Conservation (phyloP, 2,329 filamentous ascomycete genomes). For the Botrytis fabae region DNA sequence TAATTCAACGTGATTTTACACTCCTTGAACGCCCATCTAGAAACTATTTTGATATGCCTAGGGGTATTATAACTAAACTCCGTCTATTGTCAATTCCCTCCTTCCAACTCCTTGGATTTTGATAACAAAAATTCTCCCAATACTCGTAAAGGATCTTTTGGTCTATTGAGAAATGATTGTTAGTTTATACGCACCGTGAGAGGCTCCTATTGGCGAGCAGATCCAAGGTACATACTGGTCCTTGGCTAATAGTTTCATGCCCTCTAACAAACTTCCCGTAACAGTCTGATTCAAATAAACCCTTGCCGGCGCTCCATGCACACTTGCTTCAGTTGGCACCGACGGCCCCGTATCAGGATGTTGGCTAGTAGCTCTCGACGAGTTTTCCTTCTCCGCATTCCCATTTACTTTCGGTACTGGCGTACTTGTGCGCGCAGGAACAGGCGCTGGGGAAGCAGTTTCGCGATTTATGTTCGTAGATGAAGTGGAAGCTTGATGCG, state of each 20-base stretch:
- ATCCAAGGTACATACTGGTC: slow-evolving; percentile 59
- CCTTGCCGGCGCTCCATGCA: slow-evolving; percentile 67
- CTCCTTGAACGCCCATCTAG: slow-evolving; percentile 13
- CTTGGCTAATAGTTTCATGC: slow-evolving; percentile 71
- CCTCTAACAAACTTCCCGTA: slow-evolving; percentile 67
- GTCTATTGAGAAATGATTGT: slow-evolving; percentile 46
- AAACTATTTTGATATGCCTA: slow-evolving; percentile 9
- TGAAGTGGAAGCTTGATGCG: slow-evolving; percentile 29
- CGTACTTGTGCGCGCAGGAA: slow-evolving; percentile 49
- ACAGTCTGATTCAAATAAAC: slow-evolving; percentile 72
- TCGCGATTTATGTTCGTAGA: slow-evolving; percentile 25
- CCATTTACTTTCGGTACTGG: slow-evolving; percentile 43
- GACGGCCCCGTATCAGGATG: slow-evolving; percentile 53
- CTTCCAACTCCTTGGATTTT: slow-evolving; percentile 65
- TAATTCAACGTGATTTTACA: background rate
- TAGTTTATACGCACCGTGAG: background rate
- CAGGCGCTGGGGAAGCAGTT: slow-evolving; percentile 33
- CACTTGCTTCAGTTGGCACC: slow-evolving; percentile 60
- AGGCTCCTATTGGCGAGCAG: background rate
- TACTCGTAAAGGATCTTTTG: slow-evolving; percentile 65
- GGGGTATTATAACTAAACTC: slow-evolving; percentile 10
- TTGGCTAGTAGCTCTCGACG: slow-evolving; percentile 53
- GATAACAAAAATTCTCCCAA: slow-evolving; percentile 71
- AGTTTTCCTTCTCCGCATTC: slow-evolving; percentile 42
- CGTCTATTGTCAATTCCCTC: slow-evolving; percentile 8